Conservation (phyloP, 306 rosid genomes). For the Luffa aegyptiaca region DNA sequence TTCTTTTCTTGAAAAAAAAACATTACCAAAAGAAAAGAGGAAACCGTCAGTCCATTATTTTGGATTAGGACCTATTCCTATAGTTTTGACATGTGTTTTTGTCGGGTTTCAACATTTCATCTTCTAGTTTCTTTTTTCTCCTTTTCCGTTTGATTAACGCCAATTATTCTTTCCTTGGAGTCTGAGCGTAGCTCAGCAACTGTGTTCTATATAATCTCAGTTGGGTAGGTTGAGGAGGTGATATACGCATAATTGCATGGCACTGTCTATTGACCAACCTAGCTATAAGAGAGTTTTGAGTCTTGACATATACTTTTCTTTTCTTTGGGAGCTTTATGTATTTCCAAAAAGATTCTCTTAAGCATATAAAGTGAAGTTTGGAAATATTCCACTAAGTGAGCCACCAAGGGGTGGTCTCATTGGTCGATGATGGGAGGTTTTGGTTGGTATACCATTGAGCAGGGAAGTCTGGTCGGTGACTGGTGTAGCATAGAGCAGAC, state of each 20-base stretch:
- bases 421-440: neutral
- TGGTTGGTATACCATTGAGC: neutral
- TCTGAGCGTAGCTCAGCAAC: neutral
- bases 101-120: neutral
- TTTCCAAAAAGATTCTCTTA: neutral
- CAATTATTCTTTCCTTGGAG: neutral
- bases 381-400: neutral
- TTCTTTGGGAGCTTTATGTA: neutral
- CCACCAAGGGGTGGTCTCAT: neutral
- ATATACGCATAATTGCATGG: neutral
- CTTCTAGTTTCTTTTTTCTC: neutral
- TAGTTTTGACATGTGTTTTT: too few relatives aligned
- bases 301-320: neutral
- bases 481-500: neutral
- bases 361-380: neutral
- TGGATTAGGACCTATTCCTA: too few relatives aligned
- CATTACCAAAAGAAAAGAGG: neutral
- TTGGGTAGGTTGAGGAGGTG: neutral
- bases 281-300: neutral
- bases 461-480: neutral
- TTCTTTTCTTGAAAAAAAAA: neutral
- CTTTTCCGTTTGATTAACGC: neutral
- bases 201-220: neutral
- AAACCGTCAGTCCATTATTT: too few relatives aligned
- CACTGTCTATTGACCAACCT: neutral